phyloP scores from a whole-genome alignment of 352 stramenopile species.

The Globisporangium recalcitrans region DNA sequence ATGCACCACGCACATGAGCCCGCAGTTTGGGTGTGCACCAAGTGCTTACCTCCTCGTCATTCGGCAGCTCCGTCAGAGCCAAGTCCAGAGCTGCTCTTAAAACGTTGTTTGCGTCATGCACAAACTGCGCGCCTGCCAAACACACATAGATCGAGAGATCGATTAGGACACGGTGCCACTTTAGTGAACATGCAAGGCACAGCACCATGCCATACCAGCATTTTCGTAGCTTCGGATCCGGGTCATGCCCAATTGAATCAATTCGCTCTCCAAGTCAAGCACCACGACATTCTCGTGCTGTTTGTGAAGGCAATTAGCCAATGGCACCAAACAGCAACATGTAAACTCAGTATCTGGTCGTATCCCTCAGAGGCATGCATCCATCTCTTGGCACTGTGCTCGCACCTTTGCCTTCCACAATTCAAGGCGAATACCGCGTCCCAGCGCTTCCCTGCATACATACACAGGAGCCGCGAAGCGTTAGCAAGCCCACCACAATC shows the following conservation, averaged over 20 bases:
- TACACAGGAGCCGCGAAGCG: background rate
- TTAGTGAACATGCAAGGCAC: background rate
- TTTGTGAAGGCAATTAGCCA: background rate
- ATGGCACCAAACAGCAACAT: background rate
- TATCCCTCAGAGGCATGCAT: too few relatives aligned
- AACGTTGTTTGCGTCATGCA: constrained; percentile 68
- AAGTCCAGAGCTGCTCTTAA: constrained; percentile 63
- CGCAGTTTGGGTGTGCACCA: background rate
- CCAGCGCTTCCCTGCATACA: constrained; percentile 56
- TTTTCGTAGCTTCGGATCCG: constrained; percentile 75
- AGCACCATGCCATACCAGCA: constrained; percentile 24
- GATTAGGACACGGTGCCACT: background rate
- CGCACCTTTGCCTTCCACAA: constrained; percentile 82
- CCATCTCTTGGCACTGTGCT: background rate
- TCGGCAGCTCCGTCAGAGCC: constrained; percentile 73
- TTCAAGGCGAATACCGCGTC: constrained; percentile 73
- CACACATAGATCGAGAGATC: background rate
- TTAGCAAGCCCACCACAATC: background rate
- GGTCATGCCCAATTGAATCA: constrained; percentile 80
- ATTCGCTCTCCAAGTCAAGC: constrained; percentile 77
- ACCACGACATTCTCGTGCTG: constrained; percentile 86
- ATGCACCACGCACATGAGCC: background rate
- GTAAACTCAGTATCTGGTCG: background rate
- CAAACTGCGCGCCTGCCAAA: constrained; percentile 46
- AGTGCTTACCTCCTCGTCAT: constrained; percentile 60